Conservation (phyloP, 148 eudicot genomes). For the Rhododendron williamsianum region DNA sequence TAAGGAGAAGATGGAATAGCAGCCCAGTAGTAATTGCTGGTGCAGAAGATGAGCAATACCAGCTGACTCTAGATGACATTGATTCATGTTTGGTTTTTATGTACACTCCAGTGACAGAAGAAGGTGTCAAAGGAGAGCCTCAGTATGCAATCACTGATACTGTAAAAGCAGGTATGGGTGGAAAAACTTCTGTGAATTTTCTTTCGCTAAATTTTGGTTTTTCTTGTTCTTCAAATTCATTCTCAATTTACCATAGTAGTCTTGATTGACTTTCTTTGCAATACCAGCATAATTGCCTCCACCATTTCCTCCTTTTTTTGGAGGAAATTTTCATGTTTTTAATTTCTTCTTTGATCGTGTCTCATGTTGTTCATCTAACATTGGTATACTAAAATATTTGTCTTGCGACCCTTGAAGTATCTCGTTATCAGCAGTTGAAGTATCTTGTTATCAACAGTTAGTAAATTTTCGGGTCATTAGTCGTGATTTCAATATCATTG, state of each 20-base stretch:
- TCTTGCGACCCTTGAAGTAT: background rate
- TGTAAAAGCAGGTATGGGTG: slow-evolving; percentile 72
- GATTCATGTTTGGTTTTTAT: slow-evolving; percentile 95
- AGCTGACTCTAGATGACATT: slow-evolving; percentile 66
- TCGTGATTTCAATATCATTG: background rate
- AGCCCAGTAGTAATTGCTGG: slow-evolving; percentile 85
- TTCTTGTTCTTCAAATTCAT: background rate
- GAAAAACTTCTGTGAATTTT: slow-evolving; percentile 6
- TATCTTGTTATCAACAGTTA: background rate
- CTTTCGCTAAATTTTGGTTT: background rate
- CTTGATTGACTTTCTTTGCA: background rate
- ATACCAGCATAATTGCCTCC: background rate
- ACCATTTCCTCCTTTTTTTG: background rate
- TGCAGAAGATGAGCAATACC: slow-evolving; percentile 91
- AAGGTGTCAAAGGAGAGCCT: slow-evolving; percentile 95
- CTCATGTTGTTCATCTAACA: background rate
- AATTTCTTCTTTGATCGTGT: background rate
- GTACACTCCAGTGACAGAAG: slow-evolving; percentile 95
- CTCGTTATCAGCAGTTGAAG: background rate
- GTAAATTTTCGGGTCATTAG: background rate
- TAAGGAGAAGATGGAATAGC: slow-evolving; percentile 95
- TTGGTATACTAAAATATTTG: background rate
- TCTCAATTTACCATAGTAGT: background rate
- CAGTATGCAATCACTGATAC: slow-evolving; percentile 96
- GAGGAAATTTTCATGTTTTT: background rate